Evolutionary conservation across 495 filamentous ascomycete species (phyloP).

Genomic region (Mytilinidion resinicola): DNA sequence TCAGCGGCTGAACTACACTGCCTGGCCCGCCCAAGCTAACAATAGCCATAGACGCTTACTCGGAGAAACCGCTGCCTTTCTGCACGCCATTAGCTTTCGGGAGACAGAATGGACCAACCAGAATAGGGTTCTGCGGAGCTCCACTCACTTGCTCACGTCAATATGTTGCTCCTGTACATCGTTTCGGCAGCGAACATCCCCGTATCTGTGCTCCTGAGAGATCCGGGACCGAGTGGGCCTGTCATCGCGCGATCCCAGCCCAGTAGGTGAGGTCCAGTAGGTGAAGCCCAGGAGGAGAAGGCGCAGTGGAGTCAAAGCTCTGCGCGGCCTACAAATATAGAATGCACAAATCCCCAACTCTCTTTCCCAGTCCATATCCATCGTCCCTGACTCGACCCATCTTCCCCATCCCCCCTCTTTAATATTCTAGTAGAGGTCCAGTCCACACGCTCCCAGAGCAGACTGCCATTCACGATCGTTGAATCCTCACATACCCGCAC

Average conservation of each 20-base stretch:
- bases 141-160: constrained; percentile 27
- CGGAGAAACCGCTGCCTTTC: constrained; percentile 15
- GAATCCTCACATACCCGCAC: neutral
- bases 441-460: constrained; percentile 2
- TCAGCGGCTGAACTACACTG: constrained; percentile 24
- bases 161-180: constrained; percentile 28
- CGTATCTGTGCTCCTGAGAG: constrained; percentile 27
- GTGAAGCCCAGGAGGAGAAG: no score
- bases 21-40: constrained; percentile 23
- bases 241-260: constrained; percentile 28
- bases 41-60: constrained; percentile 27
- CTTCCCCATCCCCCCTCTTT: constrained; percentile 5
- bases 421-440: constrained; percentile 11
- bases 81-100: constrained; percentile 29
- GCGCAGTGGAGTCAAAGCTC: neutral
- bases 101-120: constrained; percentile 25
- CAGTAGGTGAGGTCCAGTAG: no score
- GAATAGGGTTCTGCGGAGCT: constrained; percentile 21
- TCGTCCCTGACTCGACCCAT: neutral
- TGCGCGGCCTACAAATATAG: constrained; percentile 28
- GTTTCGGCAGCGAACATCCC: constrained; percentile 22
- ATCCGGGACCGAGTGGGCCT: constrained; percentile 25
- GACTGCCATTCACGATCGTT: constrained; percentile 10
- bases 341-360: constrained; percentile 9
- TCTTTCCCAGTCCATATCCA: constrained; percentile 17